Conservation (phyloP, 2,329 filamentous ascomycete genomes). For the Aureobasidium uvarum region DNA sequence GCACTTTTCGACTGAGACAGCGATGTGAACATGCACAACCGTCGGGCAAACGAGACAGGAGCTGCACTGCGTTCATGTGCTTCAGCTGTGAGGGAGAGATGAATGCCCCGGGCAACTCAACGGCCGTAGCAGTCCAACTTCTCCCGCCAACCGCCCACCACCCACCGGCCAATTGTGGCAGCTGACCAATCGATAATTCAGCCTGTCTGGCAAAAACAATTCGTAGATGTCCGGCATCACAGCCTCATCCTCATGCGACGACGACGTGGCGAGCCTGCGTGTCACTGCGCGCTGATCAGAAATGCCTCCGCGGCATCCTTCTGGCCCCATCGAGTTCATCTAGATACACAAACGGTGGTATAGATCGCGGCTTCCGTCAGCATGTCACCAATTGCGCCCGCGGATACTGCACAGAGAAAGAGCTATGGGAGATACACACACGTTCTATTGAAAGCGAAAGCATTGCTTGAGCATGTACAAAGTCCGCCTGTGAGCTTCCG, state of each 20-base stretch:
- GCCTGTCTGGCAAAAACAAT: not conserved
- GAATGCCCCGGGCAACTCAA: not conserved
- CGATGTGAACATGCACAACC: not conserved
- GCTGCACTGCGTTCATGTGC: not conserved
- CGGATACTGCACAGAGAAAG: not conserved
- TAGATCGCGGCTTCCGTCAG: not conserved
- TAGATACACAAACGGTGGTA: not conserved
- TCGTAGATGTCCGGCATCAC: not conserved
- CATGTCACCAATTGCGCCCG: not conserved
- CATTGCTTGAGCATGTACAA: too few species aligned
- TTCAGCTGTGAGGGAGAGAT: not conserved
- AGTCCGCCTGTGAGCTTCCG: not conserved
- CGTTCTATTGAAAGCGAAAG: slow-evolving; percentile 12
- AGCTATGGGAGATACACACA: not conserved
- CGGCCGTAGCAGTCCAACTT: not conserved
- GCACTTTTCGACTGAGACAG: not conserved
- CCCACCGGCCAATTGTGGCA: slow-evolving; percentile 8
- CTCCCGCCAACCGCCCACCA: not conserved
- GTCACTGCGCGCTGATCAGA: not conserved
- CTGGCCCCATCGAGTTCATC: not conserved
- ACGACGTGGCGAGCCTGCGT: not conserved
- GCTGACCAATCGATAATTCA: slow-evolving; percentile 2
- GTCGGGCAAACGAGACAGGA: not conserved
- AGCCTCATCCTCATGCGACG: not conserved
- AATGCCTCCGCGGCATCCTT: not conserved